Evolutionary conservation across 2,329 filamentous ascomycete species (phyloP), one percentile per base, ranked within the genome.

Genomic region (Cladosporium sp.): DNA sequence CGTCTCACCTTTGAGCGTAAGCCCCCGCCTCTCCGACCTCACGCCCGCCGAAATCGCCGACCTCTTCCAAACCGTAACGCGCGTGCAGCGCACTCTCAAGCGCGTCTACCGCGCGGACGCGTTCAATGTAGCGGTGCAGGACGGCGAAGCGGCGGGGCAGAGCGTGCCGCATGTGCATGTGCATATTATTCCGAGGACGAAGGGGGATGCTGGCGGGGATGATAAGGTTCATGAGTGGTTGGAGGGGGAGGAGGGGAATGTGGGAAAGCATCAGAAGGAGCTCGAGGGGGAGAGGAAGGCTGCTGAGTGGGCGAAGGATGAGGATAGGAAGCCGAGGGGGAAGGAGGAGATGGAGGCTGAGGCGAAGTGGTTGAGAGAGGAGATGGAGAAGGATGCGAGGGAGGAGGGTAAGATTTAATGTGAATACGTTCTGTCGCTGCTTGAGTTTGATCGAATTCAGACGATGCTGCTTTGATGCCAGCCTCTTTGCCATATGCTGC

Each of bases 71-170:
- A 90, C 93, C 1, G 93, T 96, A 25, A 73, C 70, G 10, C 87
- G 88, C 48, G 89, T 96, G 6, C 89, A 93, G 72, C 85, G 85
- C 56, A 93, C 96, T 81, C 84, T 97, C 8, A 81, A 86, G 73
- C 81, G 82, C 32, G 77, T 88, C 68, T 84, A 85, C 76, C 75
- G 84, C 36, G 90, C 88, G 6, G 88, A 91, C 11, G 91, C 91
- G 66, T 90, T 98, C 80, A 98, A 97, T 75, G 89, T 99, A 58
- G 93, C 94, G 0, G 86, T 99, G n/a, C 95, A 99, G 77, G 95
- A 99, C 77, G 95, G 95, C 23, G 81, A 84, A 34, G 92, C 93
- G 66, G 92, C 95, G 0, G 95, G 95, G 0, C 95, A 99, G 84
- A 97, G 92, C 65, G 94, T 99, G 53, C 84, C 92, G 10, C 95